A percentile compares a stretch with the other conserved stretches of the same genome.
Conservation (phyloP, 2,329 filamentous ascomycete genomes). For the Triangularia verruculosa region DNA sequence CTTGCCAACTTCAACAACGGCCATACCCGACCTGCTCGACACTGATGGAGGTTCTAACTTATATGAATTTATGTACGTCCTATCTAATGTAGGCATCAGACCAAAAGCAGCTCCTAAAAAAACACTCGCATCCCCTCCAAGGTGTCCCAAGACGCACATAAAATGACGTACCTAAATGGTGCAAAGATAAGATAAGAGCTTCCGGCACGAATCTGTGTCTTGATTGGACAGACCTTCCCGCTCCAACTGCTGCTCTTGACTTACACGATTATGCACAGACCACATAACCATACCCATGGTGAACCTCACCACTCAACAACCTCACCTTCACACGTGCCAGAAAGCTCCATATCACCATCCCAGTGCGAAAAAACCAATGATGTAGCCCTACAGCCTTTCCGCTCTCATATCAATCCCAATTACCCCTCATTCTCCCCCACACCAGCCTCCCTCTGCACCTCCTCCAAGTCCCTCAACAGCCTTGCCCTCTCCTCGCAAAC, state of each 20-base stretch:
- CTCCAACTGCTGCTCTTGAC: no score
- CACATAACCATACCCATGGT: no score
- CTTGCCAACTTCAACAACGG: background rate
- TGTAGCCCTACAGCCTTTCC: no score
- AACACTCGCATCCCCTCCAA: no score
- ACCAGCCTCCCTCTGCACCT: constrained; percentile 42
- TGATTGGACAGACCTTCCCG: background rate
- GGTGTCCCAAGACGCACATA: background rate
- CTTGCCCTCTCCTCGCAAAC: constrained; percentile 44
- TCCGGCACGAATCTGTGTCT: background rate
- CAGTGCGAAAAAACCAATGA: background rate
- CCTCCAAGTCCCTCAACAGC: constrained; percentile 42
- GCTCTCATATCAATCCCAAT: background rate
- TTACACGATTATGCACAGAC: background rate
- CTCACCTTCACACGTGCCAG: background rate
- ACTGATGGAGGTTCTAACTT: no score
- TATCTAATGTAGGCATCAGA: background rate
- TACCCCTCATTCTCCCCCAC: constrained; percentile 9
- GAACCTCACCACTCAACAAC: background rate
- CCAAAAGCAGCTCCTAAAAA: no score
- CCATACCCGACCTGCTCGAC: background rate
- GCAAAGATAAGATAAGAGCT: constrained; percentile 9
- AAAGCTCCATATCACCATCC: no score
- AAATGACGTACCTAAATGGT: constrained; percentile 5
- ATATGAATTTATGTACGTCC: background rate